Base-by-base conservation (phyloP, 345 rosid genomes). In the Salix viminalis region DNA sequence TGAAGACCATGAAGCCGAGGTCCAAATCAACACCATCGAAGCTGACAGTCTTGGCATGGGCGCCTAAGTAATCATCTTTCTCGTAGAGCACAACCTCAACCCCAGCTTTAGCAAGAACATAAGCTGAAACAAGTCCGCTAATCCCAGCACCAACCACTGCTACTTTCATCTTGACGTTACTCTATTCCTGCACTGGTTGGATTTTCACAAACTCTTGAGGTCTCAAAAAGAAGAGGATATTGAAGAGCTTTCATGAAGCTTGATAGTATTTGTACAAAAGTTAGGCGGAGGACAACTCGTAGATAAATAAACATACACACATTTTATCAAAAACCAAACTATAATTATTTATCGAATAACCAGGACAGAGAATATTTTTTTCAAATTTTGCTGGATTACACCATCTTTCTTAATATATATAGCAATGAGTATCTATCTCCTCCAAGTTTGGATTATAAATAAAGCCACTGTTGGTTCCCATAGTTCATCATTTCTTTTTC, bases 111-210 rank as follows among this genome's bases (percentile, higher is more conserved):
- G 86, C 86, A n/a, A 92, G 76, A 75, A 75, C 83, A 60, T 87
- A 83, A 0, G 92, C 97, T 28, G 91, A 79, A 23, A 76, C 90
- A 28, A 90, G 48, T 2, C 97, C 97, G 70, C 92, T 87, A 3
- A 91, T 84, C 71, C 97, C 94, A 15, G 70, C 85, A 12, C 97
- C 97, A 19, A 91, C 70, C 84, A 91, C 97, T 2, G 90, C 94
- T 34, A 87, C 87, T 79, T 76, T 86, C 91, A 86, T 86, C 23
- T 81, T 18, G 15, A 37, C 46, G 28, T 18, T 52, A 19, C 8
- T 2, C 58, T 52, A 52, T 18, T 52, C 23, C 58, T 52, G 58
- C 58, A 19, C 19, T 6, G 21, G 58, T 19, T 52, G 8, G 8
- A 52, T 52, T 52, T 7, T 52, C 58, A 18, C 58, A 19, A 7